These are phyloP conservation scores for Monosporozyma yasuniensis DNA, from an alignment of 805 yeast species.

Conservation along the genomic window DNA sequence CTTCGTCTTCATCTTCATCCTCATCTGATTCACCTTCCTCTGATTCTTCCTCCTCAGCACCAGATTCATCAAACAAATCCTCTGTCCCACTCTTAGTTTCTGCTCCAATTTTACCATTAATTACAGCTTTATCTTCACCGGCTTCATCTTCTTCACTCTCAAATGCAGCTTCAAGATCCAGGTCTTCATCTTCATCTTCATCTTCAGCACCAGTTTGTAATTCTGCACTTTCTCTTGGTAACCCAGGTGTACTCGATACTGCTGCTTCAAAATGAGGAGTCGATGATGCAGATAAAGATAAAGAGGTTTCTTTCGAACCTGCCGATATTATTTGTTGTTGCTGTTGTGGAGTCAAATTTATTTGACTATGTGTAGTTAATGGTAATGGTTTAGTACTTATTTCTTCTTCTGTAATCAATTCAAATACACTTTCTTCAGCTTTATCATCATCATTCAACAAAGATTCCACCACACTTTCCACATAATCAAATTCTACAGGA, in stretches of 20 bases:
- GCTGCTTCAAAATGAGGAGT: not conserved
- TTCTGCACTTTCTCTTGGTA: not conserved
- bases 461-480: conserved; percentile 72
- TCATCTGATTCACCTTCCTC: conserved; percentile 43
- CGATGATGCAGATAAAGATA: not conserved
- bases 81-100: conserved; percentile 25
- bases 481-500: conserved; percentile 61
- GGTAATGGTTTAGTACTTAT: conserved; percentile 24
- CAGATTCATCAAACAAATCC: conserved; percentile 28
- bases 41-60: conserved; percentile 32
- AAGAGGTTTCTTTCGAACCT: not conserved
- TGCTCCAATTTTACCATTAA: conserved; percentile 24
- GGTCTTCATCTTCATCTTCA: conserved; percentile 41
- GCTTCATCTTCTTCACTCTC: conserved; percentile 32
- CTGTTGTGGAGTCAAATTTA: not conserved
- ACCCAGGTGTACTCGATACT: not conserved
- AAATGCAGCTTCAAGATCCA: conserved; percentile 50
- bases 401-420: conserved; percentile 52
- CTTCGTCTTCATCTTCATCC: conserved; percentile 39
- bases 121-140: conserved; percentile 20
- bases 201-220: conserved; percentile 14
- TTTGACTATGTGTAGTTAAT: conserved; percentile 1
- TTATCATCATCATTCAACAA: conserved; percentile 67
- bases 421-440: conserved; percentile 74
- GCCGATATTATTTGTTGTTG: not conserved